Conservation (phyloP, 1,284 basidiomycete genomes). For the Sanguinoderma infundibulare region DNA sequence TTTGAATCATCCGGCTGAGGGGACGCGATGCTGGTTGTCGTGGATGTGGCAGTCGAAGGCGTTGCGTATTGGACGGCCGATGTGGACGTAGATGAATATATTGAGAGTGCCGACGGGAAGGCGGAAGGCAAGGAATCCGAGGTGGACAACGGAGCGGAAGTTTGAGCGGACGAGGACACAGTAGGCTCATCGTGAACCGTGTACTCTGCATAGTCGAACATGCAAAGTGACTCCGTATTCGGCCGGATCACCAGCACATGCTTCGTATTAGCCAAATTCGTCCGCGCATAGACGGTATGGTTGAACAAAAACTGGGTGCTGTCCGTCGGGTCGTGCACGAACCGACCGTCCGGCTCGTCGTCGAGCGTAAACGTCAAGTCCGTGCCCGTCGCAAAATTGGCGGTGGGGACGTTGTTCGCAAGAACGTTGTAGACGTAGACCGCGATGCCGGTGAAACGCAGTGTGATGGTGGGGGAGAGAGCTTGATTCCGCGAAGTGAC, state of each 20-base stretch:
- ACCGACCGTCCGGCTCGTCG: slow-evolving; percentile 30
- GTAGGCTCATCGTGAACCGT: slow-evolving; percentile 9
- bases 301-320: slow-evolving; percentile 27
- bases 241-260: slow-evolving; percentile 23
- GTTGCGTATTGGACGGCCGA: neutral
- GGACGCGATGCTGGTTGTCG: neutral
- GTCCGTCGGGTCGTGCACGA: slow-evolving; percentile 10
- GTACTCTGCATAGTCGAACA: slow-evolving; percentile 28
- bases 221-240: slow-evolving; percentile 11
- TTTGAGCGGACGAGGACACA: neutral
- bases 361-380: slow-evolving; percentile 42
- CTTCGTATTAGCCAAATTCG: slow-evolving; percentile 11
- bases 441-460: slow-evolving; percentile 15
- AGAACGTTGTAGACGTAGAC: slow-evolving; percentile 36
- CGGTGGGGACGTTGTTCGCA: slow-evolving; percentile 29
- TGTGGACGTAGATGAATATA: neutral
- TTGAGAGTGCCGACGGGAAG: neutral
- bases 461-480: neutral
- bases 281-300: slow-evolving; percentile 34
- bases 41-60: neutral
- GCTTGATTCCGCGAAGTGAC: neutral
- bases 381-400: neutral
- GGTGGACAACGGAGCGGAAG: neutral
- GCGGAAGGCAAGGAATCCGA: neutral
- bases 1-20: neutral